Evolutionary conservation across 2,329 filamentous ascomycete genomes (phyloP).

Genomic region (Zymoseptoria brevis): DNA sequence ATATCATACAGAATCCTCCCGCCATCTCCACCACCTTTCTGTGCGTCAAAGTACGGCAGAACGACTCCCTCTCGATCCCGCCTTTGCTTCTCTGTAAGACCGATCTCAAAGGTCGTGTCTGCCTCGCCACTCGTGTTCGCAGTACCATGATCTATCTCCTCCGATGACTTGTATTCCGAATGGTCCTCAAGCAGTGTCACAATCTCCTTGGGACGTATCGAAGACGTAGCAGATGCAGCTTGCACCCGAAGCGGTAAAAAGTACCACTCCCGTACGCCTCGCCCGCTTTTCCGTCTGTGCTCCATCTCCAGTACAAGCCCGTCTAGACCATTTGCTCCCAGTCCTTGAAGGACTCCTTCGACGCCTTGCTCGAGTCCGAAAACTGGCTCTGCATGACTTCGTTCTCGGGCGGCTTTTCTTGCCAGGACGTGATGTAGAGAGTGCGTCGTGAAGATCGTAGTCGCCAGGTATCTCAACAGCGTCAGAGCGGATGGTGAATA

Average conservation of each 20-base stretch:
- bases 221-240: slow-evolving; percentile 9
- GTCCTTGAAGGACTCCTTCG: slow-evolving; percentile 69
- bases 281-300: slow-evolving; percentile 72
- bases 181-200: slow-evolving; percentile 66
- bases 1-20: slow-evolving; percentile 95
- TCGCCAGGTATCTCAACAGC: slow-evolving; percentile 76
- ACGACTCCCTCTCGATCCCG: slow-evolving; percentile 81
- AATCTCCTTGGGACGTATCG: slow-evolving; percentile 26
- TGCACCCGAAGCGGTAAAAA: slow-evolving; percentile 39
- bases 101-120: slow-evolving; percentile 75
- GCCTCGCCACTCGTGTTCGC: slow-evolving; percentile 45
- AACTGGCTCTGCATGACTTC: slow-evolving; percentile 64
- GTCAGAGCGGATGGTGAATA: slow-evolving; percentile 64
- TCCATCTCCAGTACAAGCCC: slow-evolving; percentile 77
- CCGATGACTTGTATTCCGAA: slow-evolving; percentile 53
- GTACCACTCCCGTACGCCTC: slow-evolving; percentile 65
- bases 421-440: slow-evolving; percentile 68
- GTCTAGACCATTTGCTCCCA: slow-evolving; percentile 45
- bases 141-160: slow-evolving; percentile 29
- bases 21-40: slow-evolving; percentile 73
- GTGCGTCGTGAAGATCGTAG: slow-evolving; percentile 67
- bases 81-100: slow-evolving; percentile 83
- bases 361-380: slow-evolving; percentile 71
- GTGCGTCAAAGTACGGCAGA: slow-evolving; percentile 92
- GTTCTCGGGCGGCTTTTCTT: slow-evolving; percentile 65